Percentiles rank a stretch among this genome's conserved stretches.
Evolutionary conservation across 2,329 filamentous ascomycete genomes (phyloP).

Genomic region (Leptoxyphium fumago): DNA sequence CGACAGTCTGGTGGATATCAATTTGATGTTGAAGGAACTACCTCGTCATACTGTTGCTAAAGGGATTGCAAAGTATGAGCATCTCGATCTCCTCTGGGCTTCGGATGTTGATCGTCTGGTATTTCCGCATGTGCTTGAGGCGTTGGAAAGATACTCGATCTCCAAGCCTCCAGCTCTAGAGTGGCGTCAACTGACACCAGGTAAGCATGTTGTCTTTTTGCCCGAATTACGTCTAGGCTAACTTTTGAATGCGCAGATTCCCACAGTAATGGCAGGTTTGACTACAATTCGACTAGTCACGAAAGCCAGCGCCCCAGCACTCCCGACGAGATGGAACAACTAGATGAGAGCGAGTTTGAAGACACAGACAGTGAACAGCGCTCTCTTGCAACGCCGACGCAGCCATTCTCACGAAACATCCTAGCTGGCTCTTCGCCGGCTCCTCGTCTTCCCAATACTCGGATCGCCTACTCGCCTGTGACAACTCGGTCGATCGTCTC

Average conservation of each 20-base stretch:
- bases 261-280: no score
- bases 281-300: neutral
- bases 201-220: neutral
- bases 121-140: conserved; percentile 83
- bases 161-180: conserved; percentile 3
- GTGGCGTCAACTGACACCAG: conserved; percentile 6
- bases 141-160: conserved; percentile 51
- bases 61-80: conserved; percentile 84
- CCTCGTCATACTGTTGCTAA: conserved; percentile 73
- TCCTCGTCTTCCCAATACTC: neutral
- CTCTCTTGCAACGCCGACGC: neutral
- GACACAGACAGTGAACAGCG: neutral
- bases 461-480: neutral
- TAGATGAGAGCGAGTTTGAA: neutral
- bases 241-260: no score
- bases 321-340: neutral
- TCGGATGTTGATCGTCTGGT: conserved; percentile 69
- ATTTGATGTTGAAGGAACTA: conserved; percentile 78
- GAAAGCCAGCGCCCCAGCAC: neutral
- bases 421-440: neutral
- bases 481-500: neutral
- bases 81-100: conserved; percentile 93
- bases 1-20: conserved; percentile 87
- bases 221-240: no score
- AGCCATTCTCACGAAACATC: neutral